Evolutionary conservation across 2,329 filamentous ascomycete genomes (phyloP), one percentile per base, ranked within the genome.

Genomic region (Ophiostoma himal-ulmi): DNA sequence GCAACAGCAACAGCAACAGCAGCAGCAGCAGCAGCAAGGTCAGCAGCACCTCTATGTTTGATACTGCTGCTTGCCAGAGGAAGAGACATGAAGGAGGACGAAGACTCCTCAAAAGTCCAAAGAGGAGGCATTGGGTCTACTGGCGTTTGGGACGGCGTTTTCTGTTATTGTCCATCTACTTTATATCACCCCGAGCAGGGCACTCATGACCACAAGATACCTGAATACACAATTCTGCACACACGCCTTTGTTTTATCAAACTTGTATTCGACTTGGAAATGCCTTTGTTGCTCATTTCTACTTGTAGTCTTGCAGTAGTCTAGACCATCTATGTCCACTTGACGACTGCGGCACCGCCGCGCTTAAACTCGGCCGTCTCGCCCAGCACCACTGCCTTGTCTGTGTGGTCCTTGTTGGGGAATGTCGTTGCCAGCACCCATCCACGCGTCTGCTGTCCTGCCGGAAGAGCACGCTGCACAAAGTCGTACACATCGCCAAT

Each of bases 391-490:
- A 86, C 75, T 10, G 77, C 79, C 78, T 89, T 89, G 76, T 95
- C 91, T 1, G 84, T 88, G 73, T 94, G 86, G 69, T 94, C 90
- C 80, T 92, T 93, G 76, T 88, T 92, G 5, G 92, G 92, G 79
- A 95, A 95, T 0, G 91, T 94, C 0, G 92, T 95, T 73, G 90
- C 91, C 62, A 96, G 82, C 2, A 92, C 89, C 83, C 90, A 95
- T 4, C 83, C 75, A n/a, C 91, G 84, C 52, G 80, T 77, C 48
- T 81, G 81, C 39, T 81, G 81, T 10, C 83, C 83, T 7, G 83
- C 84, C 0, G 88, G 78, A 36, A 86, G 89, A 0, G 91, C 85
- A n/a, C 85, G 83, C 71, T 86, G 82, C 72, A 94, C 87, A 75
- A 94, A 94, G 10, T 83, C 82, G 78, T 95, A 94, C 10, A 96